Conservation (phyloP, 345 rosid genomes). For the Euphorbia tirucalli region DNA sequence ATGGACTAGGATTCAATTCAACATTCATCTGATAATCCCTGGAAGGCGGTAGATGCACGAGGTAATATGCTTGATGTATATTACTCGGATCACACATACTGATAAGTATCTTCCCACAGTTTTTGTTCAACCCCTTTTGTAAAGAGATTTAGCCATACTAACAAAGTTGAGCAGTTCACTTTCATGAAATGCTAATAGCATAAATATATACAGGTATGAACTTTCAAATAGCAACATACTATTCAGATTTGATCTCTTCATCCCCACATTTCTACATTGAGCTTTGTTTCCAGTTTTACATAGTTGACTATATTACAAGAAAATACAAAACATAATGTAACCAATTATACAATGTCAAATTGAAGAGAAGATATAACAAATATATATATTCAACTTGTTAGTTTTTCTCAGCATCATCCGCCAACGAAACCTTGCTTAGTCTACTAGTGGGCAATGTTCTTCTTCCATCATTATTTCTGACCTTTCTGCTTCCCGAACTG, state of each 20-base stretch:
- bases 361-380: neutral
- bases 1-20: too few relatives aligned
- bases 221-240: too few relatives aligned
- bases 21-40: too few relatives aligned
- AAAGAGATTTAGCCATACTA: too few relatives aligned
- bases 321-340: neutral
- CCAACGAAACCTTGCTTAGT: constrained; percentile 37
- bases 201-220: too few relatives aligned
- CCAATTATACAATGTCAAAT: neutral
- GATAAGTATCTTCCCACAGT: too few relatives aligned
- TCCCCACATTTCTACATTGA: neutral
- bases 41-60: too few relatives aligned
- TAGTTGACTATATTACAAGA: neutral
- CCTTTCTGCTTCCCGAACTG: constrained; percentile 30
- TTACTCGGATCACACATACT: too few relatives aligned
- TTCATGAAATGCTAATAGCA: too few relatives aligned
- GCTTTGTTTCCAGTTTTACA: neutral
- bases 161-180: too few relatives aligned
- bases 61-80: too few relatives aligned
- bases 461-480: constrained; percentile 20
- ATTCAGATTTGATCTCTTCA: neutral
- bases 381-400: neutral
- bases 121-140: too few relatives aligned
- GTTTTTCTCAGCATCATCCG: constrained; percentile 28
- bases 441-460: constrained; percentile 27